phyloP scores from a whole-genome alignment of 1,139 yeast genomes.

The Wickerhamiella pararugosa region DNA sequence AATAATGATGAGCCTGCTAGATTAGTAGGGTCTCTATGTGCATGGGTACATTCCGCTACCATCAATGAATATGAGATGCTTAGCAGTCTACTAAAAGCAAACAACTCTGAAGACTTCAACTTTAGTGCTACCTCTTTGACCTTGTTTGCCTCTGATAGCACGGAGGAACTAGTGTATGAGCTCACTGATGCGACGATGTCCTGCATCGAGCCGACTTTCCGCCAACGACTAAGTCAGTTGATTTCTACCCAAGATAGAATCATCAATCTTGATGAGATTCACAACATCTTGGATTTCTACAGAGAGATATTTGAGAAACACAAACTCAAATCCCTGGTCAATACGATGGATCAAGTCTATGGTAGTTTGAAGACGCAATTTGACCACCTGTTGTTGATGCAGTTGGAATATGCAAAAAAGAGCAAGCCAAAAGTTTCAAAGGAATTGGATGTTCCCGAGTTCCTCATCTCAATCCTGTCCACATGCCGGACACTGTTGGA shows the following conservation, averaged over 20 bases:
- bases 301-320: slow-evolving; percentile 48
- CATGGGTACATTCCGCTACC: slow-evolving; percentile 77
- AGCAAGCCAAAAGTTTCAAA: slow-evolving; percentile 12
- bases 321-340: slow-evolving; percentile 16
- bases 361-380: slow-evolving; percentile 21
- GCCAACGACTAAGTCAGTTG: slow-evolving; percentile 44
- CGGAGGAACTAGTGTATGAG: slow-evolving; percentile 12
- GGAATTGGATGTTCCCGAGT: slow-evolving; percentile 27
- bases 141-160: slow-evolving; percentile 7
- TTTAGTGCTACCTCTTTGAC: neutral
- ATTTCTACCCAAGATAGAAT: slow-evolving; percentile 51
- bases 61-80: slow-evolving; percentile 79
- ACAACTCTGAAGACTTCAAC: slow-evolving; percentile 7
- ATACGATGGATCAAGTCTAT: slow-evolving; percentile 18
- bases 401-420: slow-evolving; percentile 12
- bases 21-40: slow-evolving; percentile 75
- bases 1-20: slow-evolving; percentile 71
- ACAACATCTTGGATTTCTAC: slow-evolving; percentile 47
- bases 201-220: slow-evolving; percentile 12
- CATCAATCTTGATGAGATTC: slow-evolving; percentile 40
- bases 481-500: slow-evolving; percentile 24
- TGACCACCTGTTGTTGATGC: slow-evolving; percentile 19
- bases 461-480: slow-evolving; percentile 21
- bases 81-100: slow-evolving; percentile 34
- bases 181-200: slow-evolving; percentile 11